Conservation (phyloP, 129 eudicot genomes). For the Artemisia argyi region DNA sequence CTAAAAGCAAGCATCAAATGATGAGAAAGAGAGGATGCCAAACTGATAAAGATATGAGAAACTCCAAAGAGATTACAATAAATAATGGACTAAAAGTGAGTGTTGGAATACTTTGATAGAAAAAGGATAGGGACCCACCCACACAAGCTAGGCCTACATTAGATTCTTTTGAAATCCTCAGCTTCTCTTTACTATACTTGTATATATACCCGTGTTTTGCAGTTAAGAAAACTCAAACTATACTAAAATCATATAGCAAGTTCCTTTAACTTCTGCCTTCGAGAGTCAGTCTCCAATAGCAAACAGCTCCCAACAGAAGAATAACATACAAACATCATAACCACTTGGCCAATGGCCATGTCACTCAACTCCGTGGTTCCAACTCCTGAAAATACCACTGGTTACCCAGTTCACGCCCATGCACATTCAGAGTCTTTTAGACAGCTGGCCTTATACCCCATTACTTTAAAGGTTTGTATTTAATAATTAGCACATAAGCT, state of each 20-base stretch:
- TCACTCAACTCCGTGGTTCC: slow-evolving; percentile 56
- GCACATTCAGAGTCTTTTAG: slow-evolving; percentile 45
- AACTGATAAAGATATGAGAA: slow-evolving; percentile 32
- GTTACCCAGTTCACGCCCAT: slow-evolving; percentile 49
- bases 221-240: slow-evolving; percentile 38
- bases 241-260: slow-evolving; percentile 23
- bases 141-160: slow-evolving; percentile 48
- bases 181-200: slow-evolving; percentile 36
- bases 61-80: slow-evolving; percentile 43
- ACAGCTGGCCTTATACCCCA: slow-evolving; percentile 53
- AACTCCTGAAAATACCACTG: slow-evolving; percentile 48
- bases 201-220: slow-evolving; percentile 39
- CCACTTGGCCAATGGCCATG: slow-evolving; percentile 45
- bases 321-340: slow-evolving; percentile 16
- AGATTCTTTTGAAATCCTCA: slow-evolving; percentile 55
- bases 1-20: slow-evolving; percentile 43
- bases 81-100: slow-evolving; percentile 45
- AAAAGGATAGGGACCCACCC: slow-evolving; percentile 57
- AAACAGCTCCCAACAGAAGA: slow-evolving; percentile 14
- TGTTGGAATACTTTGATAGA: slow-evolving; percentile 40
- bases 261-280: slow-evolving; percentile 30
- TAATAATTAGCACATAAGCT: not conserved
- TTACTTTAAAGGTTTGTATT: slow-evolving; percentile 71
- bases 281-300: not conserved
- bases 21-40: slow-evolving; percentile 46